These are phyloP conservation scores for Colletotrichum sojae DNA, from an alignment of 2,329 filamentous ascomycete species.

Conservation along the genomic window DNA sequence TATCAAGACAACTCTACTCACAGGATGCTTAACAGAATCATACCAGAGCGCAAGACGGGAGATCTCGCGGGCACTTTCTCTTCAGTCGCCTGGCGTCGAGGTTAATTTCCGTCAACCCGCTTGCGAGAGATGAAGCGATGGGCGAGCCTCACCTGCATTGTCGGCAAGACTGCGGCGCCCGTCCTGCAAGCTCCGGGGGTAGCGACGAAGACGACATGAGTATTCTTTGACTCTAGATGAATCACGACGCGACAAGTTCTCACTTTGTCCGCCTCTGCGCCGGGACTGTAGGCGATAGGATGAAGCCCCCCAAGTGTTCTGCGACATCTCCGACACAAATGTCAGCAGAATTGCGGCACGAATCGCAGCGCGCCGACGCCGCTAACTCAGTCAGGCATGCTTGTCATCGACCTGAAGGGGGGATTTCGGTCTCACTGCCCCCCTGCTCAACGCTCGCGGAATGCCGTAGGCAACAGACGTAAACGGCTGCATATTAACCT, in stretches of 20 bases:
- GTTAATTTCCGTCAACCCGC: background rate
- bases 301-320: no score
- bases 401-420: background rate
- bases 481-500: conserved; percentile 6
- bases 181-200: background rate
- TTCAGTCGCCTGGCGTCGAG: conserved; percentile 24
- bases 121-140: background rate
- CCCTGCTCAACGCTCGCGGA: no score
- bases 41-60: conserved; percentile 45
- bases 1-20: no score
- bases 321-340: no score
- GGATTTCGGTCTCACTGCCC: background rate
- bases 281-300: background rate
- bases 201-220: background rate
- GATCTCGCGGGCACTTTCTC: conserved; percentile 34
- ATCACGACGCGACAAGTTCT: no score
- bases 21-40: background rate
- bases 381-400: background rate
- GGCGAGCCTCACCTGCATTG: conserved; percentile 6
- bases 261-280: background rate
- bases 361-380: background rate
- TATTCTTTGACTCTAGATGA: no score
- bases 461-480: background rate
- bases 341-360: no score
- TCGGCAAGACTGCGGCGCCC: conserved; percentile 8